These are phyloP conservation scores for Leccinum disarticulatum DNA, from an alignment of 768 basidiomycete species.

Conservation along the genomic window DNA sequence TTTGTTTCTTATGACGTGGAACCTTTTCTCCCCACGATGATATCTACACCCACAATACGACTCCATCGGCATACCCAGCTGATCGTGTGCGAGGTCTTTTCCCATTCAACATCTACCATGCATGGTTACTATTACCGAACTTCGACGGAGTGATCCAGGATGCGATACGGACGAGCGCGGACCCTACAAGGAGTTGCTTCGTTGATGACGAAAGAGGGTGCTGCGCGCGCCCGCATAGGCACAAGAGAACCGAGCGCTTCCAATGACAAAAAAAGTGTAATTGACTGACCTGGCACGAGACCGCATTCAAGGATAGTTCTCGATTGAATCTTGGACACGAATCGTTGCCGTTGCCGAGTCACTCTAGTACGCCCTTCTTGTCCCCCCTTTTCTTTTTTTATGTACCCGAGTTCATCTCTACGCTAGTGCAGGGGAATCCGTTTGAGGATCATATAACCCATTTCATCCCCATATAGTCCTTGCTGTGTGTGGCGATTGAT, in stretches of 20 bases:
- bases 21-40: constrained; percentile 42
- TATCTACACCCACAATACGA: constrained; percentile 36
- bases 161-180: constrained; percentile 37
- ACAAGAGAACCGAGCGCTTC: no score
- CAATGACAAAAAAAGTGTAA: no score
- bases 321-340: no score
- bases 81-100: constrained; percentile 35
- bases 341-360: not conserved
- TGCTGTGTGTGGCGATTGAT: constrained; percentile 9
- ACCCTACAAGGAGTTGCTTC: constrained; percentile 39
- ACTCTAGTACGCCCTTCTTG: no score
- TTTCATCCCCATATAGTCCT: constrained; percentile 7
- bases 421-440: not conserved
- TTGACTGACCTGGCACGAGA: no score
- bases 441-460: not conserved
- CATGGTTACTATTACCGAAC: not conserved
- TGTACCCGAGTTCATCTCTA: not conserved
- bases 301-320: no score
- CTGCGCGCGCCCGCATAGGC: no score
- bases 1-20: constrained; percentile 29
- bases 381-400: not conserved
- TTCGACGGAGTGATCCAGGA: constrained; percentile 27
- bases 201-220: constrained; percentile 30
- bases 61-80: constrained; percentile 46
- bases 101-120: constrained; percentile 47